phyloP scores from a whole-genome alignment of 148 eudicot species.

The Limonium bicolor region DNA sequence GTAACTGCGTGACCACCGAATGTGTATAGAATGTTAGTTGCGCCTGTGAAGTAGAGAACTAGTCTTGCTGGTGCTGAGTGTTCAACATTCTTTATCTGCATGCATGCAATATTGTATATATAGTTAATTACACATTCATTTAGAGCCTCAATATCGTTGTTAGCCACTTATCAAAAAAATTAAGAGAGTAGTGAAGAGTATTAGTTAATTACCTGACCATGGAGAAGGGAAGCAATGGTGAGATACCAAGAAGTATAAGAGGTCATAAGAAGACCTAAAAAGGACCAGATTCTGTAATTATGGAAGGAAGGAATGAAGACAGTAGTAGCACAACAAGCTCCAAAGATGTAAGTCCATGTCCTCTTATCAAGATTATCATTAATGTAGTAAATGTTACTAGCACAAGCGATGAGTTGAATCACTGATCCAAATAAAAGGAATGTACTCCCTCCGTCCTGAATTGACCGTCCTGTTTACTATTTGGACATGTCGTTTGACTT shows the following conservation, averaged over 20 bases:
- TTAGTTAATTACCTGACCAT: constrained; percentile 45
- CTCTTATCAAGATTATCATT: constrained; percentile 56
- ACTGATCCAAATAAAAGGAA: constrained; percentile 67
- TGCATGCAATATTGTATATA: too few relatives aligned
- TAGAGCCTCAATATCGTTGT: too few relatives aligned
- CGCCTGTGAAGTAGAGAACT: constrained; percentile 21
- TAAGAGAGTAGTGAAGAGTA: too few relatives aligned
- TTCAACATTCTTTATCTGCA: too few relatives aligned
- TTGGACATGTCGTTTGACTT: too few relatives aligned
- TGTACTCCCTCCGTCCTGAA: constrained; percentile 46
- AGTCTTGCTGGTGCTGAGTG: too few relatives aligned
- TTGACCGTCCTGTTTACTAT: too few relatives aligned
- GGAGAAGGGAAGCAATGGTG: constrained; percentile 41
- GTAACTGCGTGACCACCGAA: constrained; percentile 25
- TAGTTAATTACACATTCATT: too few relatives aligned
- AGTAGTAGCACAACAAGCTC: constrained; percentile 68
- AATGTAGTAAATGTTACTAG: constrained; percentile 66
- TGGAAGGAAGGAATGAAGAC: constrained; percentile 62
- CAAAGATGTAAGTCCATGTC: constrained; percentile 75
- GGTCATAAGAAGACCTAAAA: constrained; percentile 65
- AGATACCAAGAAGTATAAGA: constrained; percentile 75
- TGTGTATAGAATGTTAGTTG: constrained; percentile 21
- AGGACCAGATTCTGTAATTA: constrained; percentile 63
- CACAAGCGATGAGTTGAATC: constrained; percentile 72
- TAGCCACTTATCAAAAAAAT: too few relatives aligned